Base-by-base conservation (phyloP, 257 asterid species). In the Thymus quinquecostatus region DNA sequence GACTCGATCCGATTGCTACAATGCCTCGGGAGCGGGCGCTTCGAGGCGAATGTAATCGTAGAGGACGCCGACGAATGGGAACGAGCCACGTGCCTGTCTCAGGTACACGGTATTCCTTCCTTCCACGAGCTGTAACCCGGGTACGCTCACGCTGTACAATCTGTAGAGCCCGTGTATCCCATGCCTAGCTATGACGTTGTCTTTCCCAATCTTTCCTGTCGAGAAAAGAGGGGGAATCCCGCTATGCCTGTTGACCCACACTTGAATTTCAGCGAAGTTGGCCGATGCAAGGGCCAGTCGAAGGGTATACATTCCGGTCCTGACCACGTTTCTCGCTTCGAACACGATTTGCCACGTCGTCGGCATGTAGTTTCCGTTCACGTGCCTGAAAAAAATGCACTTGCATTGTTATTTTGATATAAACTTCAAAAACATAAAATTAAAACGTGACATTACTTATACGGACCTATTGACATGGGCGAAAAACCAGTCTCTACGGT, bases 171-270 rank as follows among this genome's bases (percentile, higher is more conserved):
- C 98, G 65, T 92, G 98, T 65, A 78, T 83, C n/a, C 97, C 98
- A 71, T 92, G 98, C 48, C 98, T 85, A 6, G 98, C 97, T 9
- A 92, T 92, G 1, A 84, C 84, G 12, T 92, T 92, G 76, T 89
- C 96, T 64, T 59, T 66, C 1, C 97, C 98, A 41, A 86, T 79
- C 33, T 32, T 34, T 12, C 80, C 74, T 0, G 91, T 85, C 4
- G 86, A 75, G 33, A 89, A 85, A 54, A 60, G 82, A 55, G 87
- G 83, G 6, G 30, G 40, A n/a, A 8, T 1, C 1, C 55, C 43
- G 3, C 54, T 1, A 1, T 65, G 81, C 34, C 72, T 32, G 69
- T 92, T 92, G 28, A 87, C 58, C 77, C 87, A 2, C 82, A 90
- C 97, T 69, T 82, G 86, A 30, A 92, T 53, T 28, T 82, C 77